phyloP scores from a whole-genome alignment of 2,329 filamentous ascomycete genomes.

The Stemphylium vesicarium region DNA sequence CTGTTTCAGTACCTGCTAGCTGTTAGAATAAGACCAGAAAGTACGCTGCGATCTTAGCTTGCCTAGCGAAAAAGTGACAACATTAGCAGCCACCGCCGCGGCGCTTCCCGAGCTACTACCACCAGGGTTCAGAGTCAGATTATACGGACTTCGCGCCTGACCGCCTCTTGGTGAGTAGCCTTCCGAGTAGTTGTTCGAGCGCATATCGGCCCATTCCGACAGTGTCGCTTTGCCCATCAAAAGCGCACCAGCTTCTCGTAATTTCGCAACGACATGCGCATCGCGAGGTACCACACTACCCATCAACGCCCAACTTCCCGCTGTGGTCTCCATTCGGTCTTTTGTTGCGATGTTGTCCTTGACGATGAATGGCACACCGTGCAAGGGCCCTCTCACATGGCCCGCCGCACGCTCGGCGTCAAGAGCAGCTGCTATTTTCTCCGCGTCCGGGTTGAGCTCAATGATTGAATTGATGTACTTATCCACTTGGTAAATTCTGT shows the following conservation, averaged over 20 bases:
- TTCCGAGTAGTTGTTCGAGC: slow-evolving; percentile 43
- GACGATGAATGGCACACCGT: slow-evolving; percentile 76
- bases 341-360: slow-evolving; percentile 67
- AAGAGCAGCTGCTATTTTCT: slow-evolving; percentile 65
- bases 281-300: slow-evolving; percentile 72
- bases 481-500: slow-evolving; percentile 66
- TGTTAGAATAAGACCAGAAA: not conserved
- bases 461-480: slow-evolving; percentile 69
- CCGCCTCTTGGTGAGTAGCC: slow-evolving; percentile 43
- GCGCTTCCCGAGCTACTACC: slow-evolving; percentile 73
- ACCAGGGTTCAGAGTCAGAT: slow-evolving; percentile 69
- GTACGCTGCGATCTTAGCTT: not conserved
- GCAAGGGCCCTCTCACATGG: slow-evolving; percentile 67
- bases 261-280: slow-evolving; percentile 65
- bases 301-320: slow-evolving; percentile 70
- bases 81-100: slow-evolving; percentile 68
- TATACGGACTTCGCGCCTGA: slow-evolving; percentile 61
- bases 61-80: slow-evolving; percentile 69
- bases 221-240: slow-evolving; percentile 72
- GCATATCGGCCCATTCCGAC: slow-evolving; percentile 70
- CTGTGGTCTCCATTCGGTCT: slow-evolving; percentile 76
- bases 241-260: slow-evolving; percentile 70
- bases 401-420: slow-evolving; percentile 67
- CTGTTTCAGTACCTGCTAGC: slow-evolving; percentile 66
- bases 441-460: slow-evolving; percentile 71